phyloP scores from a whole-genome alignment of 495 filamentous ascomycete genomes.

The Daldinia vernicosa region DNA sequence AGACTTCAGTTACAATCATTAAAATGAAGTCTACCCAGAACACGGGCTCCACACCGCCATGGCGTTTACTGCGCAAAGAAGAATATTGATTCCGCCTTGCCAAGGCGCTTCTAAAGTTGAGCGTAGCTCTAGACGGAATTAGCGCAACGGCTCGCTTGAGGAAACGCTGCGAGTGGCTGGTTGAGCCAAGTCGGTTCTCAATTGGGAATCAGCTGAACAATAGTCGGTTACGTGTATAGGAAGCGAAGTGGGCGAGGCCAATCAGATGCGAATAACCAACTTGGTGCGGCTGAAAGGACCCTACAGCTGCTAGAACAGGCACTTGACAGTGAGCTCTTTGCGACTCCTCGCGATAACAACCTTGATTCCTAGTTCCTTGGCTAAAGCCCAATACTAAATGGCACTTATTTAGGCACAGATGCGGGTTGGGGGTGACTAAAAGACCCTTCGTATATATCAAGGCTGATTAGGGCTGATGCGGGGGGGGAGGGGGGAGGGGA shows the following conservation, averaged over 20 bases:
- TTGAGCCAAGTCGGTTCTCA: conserved; percentile 10
- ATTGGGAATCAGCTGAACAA: conserved; percentile 30
- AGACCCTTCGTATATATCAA: background rate
- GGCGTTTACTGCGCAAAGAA: background rate
- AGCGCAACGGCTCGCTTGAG: conserved; percentile 28
- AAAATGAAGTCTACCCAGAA: background rate
- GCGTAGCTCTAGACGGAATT: conserved; percentile 13
- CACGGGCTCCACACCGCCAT: background rate
- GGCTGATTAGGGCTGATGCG: conserved; percentile 12
- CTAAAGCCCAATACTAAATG: background rate
- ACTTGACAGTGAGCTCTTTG: background rate
- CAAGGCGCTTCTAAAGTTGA: conserved; percentile 19
- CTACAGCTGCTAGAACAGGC: conserved; percentile 27
- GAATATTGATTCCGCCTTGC: conserved; percentile 29
- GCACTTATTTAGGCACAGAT: conserved; percentile 16
- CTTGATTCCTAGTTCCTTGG: conserved; percentile 9
- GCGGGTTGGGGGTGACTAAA: conserved; percentile 13
- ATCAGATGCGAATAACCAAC: conserved; percentile 1
- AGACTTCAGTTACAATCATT: background rate
- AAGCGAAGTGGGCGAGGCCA: conserved; percentile 14
- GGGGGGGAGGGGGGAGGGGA: background rate
- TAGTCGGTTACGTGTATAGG: conserved; percentile 16
- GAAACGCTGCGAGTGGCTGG: conserved; percentile 22
- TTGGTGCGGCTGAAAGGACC: conserved; percentile 39
- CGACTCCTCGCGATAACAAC: conserved; percentile 1